phyloP scores from a whole-genome alignment of 2,329 filamentous ascomycete genomes.

The Onygena corvina region DNA sequence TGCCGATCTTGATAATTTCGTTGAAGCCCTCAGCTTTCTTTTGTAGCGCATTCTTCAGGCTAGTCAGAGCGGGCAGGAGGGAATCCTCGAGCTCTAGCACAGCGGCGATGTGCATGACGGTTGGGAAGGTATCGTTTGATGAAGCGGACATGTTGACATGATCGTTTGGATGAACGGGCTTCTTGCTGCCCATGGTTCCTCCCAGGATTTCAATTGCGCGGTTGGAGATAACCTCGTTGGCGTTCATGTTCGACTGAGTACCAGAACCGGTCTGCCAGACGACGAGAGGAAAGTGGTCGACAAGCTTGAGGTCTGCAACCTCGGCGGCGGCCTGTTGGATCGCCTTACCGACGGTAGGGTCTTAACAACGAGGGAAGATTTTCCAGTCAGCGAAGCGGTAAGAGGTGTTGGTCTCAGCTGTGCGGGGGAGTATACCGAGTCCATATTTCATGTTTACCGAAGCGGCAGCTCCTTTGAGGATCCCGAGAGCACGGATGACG shows the following conservation, averaged over 20 bases:
- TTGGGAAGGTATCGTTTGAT: slow-evolving; percentile 98
- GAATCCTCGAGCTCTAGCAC: slow-evolving; percentile 83
- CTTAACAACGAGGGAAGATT: slow-evolving; percentile 40
- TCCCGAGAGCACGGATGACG: slow-evolving; percentile 85
- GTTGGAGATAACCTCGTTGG: slow-evolving; percentile 99
- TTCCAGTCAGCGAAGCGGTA: neutral
- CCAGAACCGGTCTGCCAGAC: slow-evolving; percentile 99
- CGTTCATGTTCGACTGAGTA: slow-evolving; percentile 99
- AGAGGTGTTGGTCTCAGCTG: neutral
- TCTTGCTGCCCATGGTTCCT: slow-evolving; percentile 88
- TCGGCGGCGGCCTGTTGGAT: slow-evolving; percentile 91
- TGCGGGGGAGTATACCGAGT: slow-evolving; percentile 46
- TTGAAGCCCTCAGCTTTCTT: slow-evolving; percentile 82
- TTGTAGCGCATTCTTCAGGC: slow-evolving; percentile 71
- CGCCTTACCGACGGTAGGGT: slow-evolving; percentile 78
- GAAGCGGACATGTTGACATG: slow-evolving; percentile 99
- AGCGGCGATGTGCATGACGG: slow-evolving; percentile 98
- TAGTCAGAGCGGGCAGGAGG: slow-evolving; percentile 70
- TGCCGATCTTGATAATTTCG: slow-evolving; percentile 96
- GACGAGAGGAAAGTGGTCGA: slow-evolving; percentile 95
- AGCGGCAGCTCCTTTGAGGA: slow-evolving; percentile 91
- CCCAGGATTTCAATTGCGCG: slow-evolving; percentile 96
- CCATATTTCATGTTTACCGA: slow-evolving; percentile 92
- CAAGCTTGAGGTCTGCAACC: slow-evolving; percentile 82
- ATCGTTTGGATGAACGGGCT: slow-evolving; percentile 97